Evolutionary conservation across 305 asterid species (phyloP).

Genomic region (Rubia balearica): DNA sequence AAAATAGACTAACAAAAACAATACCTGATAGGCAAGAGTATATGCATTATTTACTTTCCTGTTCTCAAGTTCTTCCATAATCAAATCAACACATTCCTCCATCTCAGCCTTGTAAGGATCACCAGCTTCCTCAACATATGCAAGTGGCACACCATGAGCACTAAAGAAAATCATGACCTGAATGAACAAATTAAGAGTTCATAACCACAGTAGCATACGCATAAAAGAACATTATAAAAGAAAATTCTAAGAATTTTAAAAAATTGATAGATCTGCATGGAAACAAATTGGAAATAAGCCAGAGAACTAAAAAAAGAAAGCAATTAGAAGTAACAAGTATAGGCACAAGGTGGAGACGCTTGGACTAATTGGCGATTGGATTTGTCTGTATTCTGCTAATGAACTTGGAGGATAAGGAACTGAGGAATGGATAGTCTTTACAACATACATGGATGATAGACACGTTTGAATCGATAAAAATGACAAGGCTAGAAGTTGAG

Average conservation of each 20-base stretch:
- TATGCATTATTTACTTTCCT: slow-evolving; percentile 56
- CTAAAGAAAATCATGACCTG: slow-evolving; percentile 98
- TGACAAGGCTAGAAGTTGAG: neutral
- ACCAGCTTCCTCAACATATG: slow-evolving; percentile 98
- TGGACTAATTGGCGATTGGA: neutral
- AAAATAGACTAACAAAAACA: neutral
- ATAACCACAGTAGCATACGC: slow-evolving; percentile 7
- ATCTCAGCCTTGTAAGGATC: slow-evolving; percentile 99
- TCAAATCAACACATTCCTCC: slow-evolving; percentile 98
- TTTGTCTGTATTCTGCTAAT: too few relatives aligned
- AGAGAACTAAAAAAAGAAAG: neutral
- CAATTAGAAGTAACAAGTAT: neutral
- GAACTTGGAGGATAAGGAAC: slow-evolving; percentile 2
- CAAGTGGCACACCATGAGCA: slow-evolving; percentile 98
- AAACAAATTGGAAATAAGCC: neutral
- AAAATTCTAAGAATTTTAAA: neutral
- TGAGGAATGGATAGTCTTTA: neutral
- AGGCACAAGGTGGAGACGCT: slow-evolving; percentile 2
- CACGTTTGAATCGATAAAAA: neutral
- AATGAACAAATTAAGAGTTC: slow-evolving; percentile 9
- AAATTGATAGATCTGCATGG: neutral
- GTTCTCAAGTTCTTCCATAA: slow-evolving; percentile 94
- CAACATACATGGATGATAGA: neutral
- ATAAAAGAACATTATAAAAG: neutral
- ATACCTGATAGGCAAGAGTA: slow-evolving; percentile 97